Evolutionary conservation across 305 asterid species (phyloP).

Genomic region (Fraxinus nigra): DNA sequence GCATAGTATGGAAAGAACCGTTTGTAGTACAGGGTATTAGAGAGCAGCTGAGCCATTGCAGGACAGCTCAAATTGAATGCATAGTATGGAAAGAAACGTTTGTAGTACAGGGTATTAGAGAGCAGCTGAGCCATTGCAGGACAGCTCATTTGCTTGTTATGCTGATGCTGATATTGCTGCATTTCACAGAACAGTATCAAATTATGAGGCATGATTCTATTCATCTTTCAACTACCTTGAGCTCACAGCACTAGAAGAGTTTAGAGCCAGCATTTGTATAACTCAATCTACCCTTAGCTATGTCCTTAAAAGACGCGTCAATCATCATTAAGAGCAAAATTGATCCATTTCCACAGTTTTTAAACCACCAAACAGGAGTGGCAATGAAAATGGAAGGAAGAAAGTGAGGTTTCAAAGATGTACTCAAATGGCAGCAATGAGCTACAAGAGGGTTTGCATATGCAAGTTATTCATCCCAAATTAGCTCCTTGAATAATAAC

Average conservation of each 20-base stretch:
- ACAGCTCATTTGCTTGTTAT: constrained; percentile 60
- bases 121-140: constrained; percentile 97
- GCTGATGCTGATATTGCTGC: constrained; percentile 75
- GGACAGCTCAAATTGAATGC: constrained; percentile 83
- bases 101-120: constrained; percentile 82
- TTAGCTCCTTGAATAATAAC: background rate
- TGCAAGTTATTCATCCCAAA: background rate
- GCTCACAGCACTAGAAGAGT: background rate
- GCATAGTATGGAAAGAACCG: constrained; percentile 93
- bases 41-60: constrained; percentile 92
- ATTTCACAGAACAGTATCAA: background rate
- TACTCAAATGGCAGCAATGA: background rate
- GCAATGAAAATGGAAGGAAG: background rate
- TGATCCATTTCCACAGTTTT: background rate
- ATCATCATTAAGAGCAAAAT: background rate
- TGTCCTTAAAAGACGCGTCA: background rate
- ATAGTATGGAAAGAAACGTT: constrained; percentile 90
- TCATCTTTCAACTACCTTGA: background rate
- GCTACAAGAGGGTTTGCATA: background rate
- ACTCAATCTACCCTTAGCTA: background rate
- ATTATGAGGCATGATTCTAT: background rate
- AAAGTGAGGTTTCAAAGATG: background rate
- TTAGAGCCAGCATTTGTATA: background rate
- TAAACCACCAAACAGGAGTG: background rate
- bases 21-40: constrained; percentile 83